Evolutionary conservation across 2,329 filamentous ascomycete genomes (phyloP).

Genomic region (Fusarium hainanense): DNA sequence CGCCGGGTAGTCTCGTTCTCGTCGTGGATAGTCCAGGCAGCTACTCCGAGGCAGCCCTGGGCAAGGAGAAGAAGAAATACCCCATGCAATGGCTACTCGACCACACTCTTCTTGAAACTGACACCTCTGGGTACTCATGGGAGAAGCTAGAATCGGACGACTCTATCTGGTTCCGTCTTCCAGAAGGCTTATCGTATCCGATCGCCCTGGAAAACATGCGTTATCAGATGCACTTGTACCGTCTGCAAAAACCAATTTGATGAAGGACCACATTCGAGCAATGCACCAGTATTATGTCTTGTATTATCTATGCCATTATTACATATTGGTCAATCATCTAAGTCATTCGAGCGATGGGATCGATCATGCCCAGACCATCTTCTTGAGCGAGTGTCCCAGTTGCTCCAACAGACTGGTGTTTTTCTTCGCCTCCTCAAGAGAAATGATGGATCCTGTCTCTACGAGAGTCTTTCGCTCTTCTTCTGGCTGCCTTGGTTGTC

Average conservation of each 20-base stretch:
- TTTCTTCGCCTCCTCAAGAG: conserved; percentile 83
- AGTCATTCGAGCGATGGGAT: conserved; percentile 23
- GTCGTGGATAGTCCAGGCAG: conserved; percentile 94
- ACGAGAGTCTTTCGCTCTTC: conserved; percentile 61
- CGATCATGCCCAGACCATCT: conserved; percentile 81
- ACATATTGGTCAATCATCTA: conserved; percentile 11
- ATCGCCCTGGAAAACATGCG: conserved; percentile 94
- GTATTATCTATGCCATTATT: conserved; percentile 21
- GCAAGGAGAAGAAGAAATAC: conserved; percentile 73
- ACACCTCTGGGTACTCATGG: conserved; percentile 67
- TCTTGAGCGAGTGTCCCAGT: conserved; percentile 90
- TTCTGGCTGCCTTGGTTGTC: conserved; percentile 55
- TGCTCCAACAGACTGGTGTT: conserved; percentile 89
- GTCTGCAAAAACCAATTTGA: conserved; percentile 45
- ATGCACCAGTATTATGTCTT: conserved; percentile 34
- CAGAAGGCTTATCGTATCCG: conserved; percentile 76
- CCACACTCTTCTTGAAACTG: conserved; percentile 73
- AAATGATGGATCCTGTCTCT: conserved; percentile 78
- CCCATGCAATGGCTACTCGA: conserved; percentile 95
- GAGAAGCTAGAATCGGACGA: conserved; percentile 79
- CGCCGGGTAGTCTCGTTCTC: conserved; percentile 74
- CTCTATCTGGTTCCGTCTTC: conserved; percentile 85
- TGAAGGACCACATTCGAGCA: conserved; percentile 13
- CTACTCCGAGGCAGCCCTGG: conserved; percentile 84
- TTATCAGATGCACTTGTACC: conserved; percentile 90